Evolutionary conservation across 345 rosid genomes (phyloP).

Genomic region (Melaleuca quinquenervia): DNA sequence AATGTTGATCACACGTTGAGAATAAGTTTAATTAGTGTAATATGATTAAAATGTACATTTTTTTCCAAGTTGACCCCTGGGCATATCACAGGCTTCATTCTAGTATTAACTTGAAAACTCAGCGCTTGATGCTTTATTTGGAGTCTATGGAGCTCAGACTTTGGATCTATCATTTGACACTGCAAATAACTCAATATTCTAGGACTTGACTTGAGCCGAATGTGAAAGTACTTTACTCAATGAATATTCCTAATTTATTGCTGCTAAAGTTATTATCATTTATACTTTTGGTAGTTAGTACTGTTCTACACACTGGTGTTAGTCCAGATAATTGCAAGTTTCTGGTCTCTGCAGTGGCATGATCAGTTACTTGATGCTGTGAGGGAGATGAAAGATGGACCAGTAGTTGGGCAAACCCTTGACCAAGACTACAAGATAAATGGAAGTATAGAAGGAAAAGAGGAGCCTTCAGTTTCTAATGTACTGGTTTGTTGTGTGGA

Average conservation of each 20-base stretch:
- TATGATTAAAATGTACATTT: neutral
- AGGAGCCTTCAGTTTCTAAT: conserved; percentile 30
- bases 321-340: neutral
- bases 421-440: conserved; percentile 32
- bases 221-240: neutral
- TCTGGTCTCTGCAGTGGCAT: conserved; percentile 64
- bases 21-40: neutral
- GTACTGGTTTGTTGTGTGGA: conserved; percentile 10
- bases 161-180: neutral
- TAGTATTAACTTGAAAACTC: neutral
- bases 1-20: neutral
- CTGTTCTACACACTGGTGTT: neutral
- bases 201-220: neutral
- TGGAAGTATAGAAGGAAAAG: conserved; percentile 38
- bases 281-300: neutral
- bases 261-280: neutral
- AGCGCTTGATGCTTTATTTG: neutral
- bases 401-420: conserved; percentile 29
- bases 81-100: neutral
- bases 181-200: neutral
- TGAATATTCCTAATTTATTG: neutral
- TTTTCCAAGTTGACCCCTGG: neutral
- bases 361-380: conserved; percentile 68
- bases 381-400: conserved; percentile 60
- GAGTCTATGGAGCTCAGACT: neutral